phyloP scores from a whole-genome alignment of 208 protist species.

The Porcisia hertigi region DNA sequence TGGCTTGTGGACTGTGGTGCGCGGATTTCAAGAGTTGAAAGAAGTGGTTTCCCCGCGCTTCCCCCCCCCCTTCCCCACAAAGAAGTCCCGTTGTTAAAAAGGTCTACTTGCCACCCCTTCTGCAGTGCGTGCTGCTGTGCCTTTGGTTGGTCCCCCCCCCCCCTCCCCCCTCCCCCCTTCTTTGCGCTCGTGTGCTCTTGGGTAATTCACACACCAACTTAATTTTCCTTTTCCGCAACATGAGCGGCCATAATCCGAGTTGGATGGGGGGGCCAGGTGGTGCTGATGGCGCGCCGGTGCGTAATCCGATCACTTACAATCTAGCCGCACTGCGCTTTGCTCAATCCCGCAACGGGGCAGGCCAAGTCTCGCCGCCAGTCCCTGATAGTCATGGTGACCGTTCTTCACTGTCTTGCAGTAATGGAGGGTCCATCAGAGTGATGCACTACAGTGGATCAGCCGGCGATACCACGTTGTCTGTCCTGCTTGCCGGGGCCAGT shows the following conservation, averaged over 20 bases:
- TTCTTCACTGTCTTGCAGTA: no score
- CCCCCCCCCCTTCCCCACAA: neutral
- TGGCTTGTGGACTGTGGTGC: neutral
- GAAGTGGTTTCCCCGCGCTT: no score
- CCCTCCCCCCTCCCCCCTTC: neutral
- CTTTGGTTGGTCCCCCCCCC: neutral
- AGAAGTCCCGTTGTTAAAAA: neutral
- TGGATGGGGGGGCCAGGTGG: neutral
- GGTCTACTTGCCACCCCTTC: neutral
- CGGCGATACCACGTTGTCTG: conserved; percentile 7
- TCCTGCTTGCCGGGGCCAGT: conserved; percentile 3
- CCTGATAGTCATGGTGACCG: neutral
- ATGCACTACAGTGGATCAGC: neutral
- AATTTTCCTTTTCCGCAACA: neutral
- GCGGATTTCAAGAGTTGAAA: neutral
- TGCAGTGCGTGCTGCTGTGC: neutral
- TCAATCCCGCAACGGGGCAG: conserved; percentile 5
- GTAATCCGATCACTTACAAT: conserved; percentile 29
- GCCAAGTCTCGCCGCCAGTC: neutral
- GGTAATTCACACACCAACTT: neutral
- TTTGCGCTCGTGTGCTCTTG: neutral
- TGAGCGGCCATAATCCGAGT: neutral
- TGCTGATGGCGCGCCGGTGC: conserved; percentile 2
- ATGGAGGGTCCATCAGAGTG: neutral
- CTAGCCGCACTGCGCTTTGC: conserved; percentile 25